These are phyloP conservation scores for Pezicula neosporulosa DNA, from an alignment of 2,329 filamentous ascomycete genomes.

Conservation along the genomic window DNA sequence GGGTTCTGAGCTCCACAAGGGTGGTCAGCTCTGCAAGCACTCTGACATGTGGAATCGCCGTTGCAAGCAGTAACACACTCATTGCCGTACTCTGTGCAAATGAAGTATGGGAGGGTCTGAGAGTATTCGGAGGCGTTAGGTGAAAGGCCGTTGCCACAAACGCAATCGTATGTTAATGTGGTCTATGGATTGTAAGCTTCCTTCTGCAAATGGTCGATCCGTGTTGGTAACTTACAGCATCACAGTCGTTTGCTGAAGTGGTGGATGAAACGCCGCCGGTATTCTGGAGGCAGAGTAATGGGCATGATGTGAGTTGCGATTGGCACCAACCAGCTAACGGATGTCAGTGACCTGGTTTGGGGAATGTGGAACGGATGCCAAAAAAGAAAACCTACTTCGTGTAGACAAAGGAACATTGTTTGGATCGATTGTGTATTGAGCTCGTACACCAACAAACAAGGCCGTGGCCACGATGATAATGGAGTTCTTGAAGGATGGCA, in stretches of 20 bases:
- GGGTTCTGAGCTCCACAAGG: slow-evolving; percentile 71
- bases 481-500: slow-evolving; percentile 49
- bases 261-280: slow-evolving; percentile 23
- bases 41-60: slow-evolving; percentile 54
- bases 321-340: slow-evolving; percentile 59
- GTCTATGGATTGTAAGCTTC: slow-evolving; percentile 32
- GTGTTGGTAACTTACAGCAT: slow-evolving; percentile 47
- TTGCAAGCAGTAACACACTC: slow-evolving; percentile 62
- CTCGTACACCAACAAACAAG: slow-evolving; percentile 47
- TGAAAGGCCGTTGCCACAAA: slow-evolving; percentile 62
- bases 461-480: slow-evolving; percentile 44
- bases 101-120: slow-evolving; percentile 74
- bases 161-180: slow-evolving; percentile 65
- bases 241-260: slow-evolving; percentile 61
- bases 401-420: slow-evolving; percentile 47
- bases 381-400: slow-evolving; percentile 26
- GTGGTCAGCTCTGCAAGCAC: slow-evolving; percentile 59
- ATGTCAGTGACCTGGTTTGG: slow-evolving; percentile 15
- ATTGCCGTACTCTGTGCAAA: slow-evolving; percentile 67
- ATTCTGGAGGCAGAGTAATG: slow-evolving; percentile 65
- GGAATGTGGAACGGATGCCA: not conserved
- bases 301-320: slow-evolving; percentile 61
- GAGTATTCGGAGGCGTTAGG: slow-evolving; percentile 77
- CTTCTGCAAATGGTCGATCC: no score
- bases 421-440: slow-evolving; percentile 61